Percentiles rank a stretch among this genome's conserved stretches.
Evolutionary conservation across 164 flowering plant species (phyloP).

Genomic region (Macadamia tetraphylla): DNA sequence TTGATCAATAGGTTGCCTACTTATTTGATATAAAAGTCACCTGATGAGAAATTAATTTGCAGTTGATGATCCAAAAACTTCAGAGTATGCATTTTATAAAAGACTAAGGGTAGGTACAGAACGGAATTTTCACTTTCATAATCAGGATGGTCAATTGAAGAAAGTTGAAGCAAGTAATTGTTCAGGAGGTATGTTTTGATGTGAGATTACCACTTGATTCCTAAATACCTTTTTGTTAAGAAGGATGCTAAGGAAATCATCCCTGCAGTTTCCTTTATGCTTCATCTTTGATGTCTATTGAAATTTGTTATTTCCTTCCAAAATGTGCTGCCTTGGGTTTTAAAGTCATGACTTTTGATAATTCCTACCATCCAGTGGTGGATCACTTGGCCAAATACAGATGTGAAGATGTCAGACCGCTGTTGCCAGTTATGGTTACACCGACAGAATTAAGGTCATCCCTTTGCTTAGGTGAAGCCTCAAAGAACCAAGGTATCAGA

Average conservation of each 20-base stretch:
- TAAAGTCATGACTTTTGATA: background rate
- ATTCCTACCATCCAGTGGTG: constrained; percentile 18
- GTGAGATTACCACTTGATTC: background rate
- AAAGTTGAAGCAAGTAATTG: constrained; percentile 16
- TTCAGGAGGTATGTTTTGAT: constrained; percentile 22
- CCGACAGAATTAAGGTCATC: constrained; percentile 17
- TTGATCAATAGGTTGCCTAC: background rate
- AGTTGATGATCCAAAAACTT: constrained; percentile 60
- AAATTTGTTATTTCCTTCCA: background rate
- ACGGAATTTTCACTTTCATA: constrained; percentile 9
- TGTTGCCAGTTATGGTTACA: constrained; percentile 20
- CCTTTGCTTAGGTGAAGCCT: constrained; percentile 19
- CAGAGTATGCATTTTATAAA: constrained; percentile 67
- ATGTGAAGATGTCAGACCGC: constrained; percentile 13
- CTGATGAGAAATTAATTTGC: constrained; percentile 18
- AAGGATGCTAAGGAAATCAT: background rate
- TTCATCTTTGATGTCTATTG: background rate
- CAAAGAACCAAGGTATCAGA: constrained; percentile 29
- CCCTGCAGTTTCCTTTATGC: background rate
- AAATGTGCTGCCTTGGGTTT: background rate
- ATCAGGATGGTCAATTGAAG: constrained; percentile 18
- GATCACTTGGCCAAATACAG: constrained; percentile 11
- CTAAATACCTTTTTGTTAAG: background rate
- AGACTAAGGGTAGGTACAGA: constrained; percentile 38
- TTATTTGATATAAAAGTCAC: background rate